Percentiles rank a stretch among this genome's conserved stretches.
Evolutionary conservation across 495 filamentous ascomycete species (phyloP).

Genomic region (Penicillium paxilli): DNA sequence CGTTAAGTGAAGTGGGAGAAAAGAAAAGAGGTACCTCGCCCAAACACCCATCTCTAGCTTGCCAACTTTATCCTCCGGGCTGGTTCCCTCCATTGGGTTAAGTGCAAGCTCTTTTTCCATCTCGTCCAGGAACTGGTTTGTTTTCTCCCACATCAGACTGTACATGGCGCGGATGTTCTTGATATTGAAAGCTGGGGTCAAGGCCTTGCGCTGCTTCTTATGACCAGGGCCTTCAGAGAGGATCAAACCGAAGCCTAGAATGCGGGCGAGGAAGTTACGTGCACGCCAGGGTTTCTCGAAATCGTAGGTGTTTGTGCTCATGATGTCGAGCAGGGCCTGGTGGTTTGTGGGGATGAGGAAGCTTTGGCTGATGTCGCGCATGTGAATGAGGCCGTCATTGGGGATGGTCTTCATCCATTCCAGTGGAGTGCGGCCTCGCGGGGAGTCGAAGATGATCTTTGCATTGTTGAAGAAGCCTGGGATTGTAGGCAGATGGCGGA

Average conservation of each 20-base stretch:
- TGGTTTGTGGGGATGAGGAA: slow-evolving; percentile 42
- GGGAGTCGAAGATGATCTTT: slow-evolving; percentile 50
- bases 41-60: slow-evolving; percentile 69
- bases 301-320: slow-evolving; percentile 56
- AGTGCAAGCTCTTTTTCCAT: slow-evolving; percentile 40
- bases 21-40: slow-evolving; percentile 46
- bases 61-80: slow-evolving; percentile 38
- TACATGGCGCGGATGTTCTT: slow-evolving; percentile 83
- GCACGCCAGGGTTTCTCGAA: slow-evolving; percentile 51
- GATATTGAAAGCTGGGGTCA: slow-evolving; percentile 83
- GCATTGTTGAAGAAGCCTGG: slow-evolving; percentile 54
- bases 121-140: slow-evolving; percentile 39
- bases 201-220: slow-evolving; percentile 65
- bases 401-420: slow-evolving; percentile 73
- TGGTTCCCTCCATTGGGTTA: slow-evolving; percentile 37
- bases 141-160: slow-evolving; percentile 72
- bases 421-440: slow-evolving; percentile 60
- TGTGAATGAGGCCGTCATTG: slow-evolving; percentile 86
- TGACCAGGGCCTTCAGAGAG: slow-evolving; percentile 82
- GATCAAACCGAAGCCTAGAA: slow-evolving; percentile 77
- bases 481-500: slow-evolving; percentile 62
- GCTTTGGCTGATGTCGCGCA: slow-evolving; percentile 49
- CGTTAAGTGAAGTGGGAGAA: background rate
- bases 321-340: slow-evolving; percentile 52
- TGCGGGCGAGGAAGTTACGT: slow-evolving; percentile 57